Evolutionary conservation across 306 rosid species (phyloP).

Genomic region (Prunus davidiana): DNA sequence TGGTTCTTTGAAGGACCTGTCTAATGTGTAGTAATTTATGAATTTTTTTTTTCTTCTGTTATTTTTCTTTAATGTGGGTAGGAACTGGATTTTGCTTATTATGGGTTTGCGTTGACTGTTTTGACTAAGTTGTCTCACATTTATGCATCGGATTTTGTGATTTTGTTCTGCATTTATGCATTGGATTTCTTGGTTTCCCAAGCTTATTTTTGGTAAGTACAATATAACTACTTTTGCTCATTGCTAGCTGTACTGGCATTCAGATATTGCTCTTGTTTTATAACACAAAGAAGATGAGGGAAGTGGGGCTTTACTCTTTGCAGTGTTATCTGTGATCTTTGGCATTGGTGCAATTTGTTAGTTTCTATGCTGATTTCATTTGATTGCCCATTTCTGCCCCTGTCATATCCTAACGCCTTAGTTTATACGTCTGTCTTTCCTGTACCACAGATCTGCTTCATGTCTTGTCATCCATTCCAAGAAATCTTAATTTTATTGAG

Average conservation of each 20-base stretch:
- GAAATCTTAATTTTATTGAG: slow-evolving; percentile 64
- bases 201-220: slow-evolving; percentile 4
- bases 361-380: neutral
- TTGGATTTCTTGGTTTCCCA: neutral
- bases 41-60: neutral
- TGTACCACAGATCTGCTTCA: slow-evolving; percentile 64
- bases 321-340: neutral
- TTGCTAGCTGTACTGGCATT: neutral
- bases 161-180: neutral
- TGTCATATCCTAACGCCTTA: slow-evolving; percentile 9
- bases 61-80: no score
- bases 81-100: neutral
- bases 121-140: neutral
- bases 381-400: neutral
- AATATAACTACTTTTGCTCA: slow-evolving; percentile 23
- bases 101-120: neutral
- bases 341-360: neutral
- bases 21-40: neutral
- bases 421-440: slow-evolving; percentile 9
- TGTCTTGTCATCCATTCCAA: slow-evolving; percentile 56
- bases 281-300: neutral
- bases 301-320: neutral
- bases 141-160: neutral
- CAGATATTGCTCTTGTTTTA: neutral
- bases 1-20: neutral